These are phyloP conservation scores for Pisolithus thermaeus DNA, from an alignment of 1,284 basidiomycete species.

Conservation along the genomic window DNA sequence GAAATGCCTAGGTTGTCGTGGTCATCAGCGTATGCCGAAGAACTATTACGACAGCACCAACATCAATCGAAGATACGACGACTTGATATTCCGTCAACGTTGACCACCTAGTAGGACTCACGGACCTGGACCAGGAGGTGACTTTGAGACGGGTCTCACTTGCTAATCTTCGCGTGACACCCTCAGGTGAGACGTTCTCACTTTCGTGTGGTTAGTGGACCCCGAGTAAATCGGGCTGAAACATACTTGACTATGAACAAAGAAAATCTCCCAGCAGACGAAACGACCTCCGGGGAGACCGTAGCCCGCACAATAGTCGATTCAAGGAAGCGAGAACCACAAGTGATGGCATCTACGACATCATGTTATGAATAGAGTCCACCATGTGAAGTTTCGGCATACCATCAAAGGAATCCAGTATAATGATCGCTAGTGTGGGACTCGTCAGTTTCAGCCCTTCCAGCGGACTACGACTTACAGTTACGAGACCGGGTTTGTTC, in stretches of 20 bases:
- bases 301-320: slow-evolving; percentile 11
- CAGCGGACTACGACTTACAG: slow-evolving; percentile 13
- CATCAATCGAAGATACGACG: slow-evolving; percentile 33
- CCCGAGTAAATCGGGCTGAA: neutral
- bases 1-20: slow-evolving; percentile 21
- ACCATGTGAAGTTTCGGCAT: neutral
- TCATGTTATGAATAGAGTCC: slow-evolving; percentile 4
- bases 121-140: slow-evolving; percentile 14
- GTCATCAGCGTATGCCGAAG: slow-evolving; percentile 8
- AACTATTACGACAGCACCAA: slow-evolving; percentile 18
- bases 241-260: slow-evolving; percentile 19
- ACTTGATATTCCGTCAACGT: slow-evolving; percentile 31
- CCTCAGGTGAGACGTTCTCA: slow-evolving; percentile 10
- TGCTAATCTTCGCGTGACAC: slow-evolving; percentile 13
- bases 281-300: neutral
- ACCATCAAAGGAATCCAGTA: slow-evolving; percentile 21
- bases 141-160: slow-evolving; percentile 17
- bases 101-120: slow-evolving; percentile 23
- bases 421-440: slow-evolving; percentile 12
- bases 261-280: slow-evolving; percentile 11
- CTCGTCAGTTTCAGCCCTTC: slow-evolving; percentile 2
- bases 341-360: slow-evolving; percentile 12
- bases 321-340: slow-evolving; percentile 18
- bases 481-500: slow-evolving; percentile 19
- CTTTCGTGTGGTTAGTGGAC: slow-evolving; percentile 12